These are phyloP conservation scores for Penicillium sp. DNA, from an alignment of 2,329 filamentous ascomycete species.

Conservation along the genomic window DNA sequence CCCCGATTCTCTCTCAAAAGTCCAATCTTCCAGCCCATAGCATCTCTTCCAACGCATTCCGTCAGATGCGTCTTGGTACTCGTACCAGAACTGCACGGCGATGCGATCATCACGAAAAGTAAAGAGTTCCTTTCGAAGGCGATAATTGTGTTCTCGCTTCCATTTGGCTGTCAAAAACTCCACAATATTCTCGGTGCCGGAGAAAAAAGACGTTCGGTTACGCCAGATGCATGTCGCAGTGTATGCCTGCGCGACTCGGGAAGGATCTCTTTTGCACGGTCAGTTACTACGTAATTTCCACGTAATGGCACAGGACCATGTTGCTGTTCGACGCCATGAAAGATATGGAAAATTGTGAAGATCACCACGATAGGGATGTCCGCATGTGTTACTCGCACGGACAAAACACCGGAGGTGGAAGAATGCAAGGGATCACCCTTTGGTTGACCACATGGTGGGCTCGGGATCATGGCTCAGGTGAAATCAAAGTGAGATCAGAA, in stretches of 20 bases:
- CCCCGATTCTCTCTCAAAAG: slow-evolving; percentile 41
- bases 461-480: slow-evolving; percentile 1
- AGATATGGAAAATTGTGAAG: neutral
- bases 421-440: slow-evolving; percentile 22
- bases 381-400: slow-evolving; percentile 14
- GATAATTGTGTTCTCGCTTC: slow-evolving; percentile 66
- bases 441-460: slow-evolving; percentile 14
- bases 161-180: slow-evolving; percentile 69
- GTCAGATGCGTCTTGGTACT: slow-evolving; percentile 64
- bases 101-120: slow-evolving; percentile 70
- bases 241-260: slow-evolving; percentile 65
- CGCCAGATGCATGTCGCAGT: slow-evolving; percentile 75
- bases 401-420: slow-evolving; percentile 11
- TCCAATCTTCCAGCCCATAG: slow-evolving; percentile 64
- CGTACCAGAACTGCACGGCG: slow-evolving; percentile 88
- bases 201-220: slow-evolving; percentile 67
- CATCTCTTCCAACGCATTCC: slow-evolving; percentile 73
- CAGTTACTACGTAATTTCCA: slow-evolving; percentile 15
- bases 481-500: slow-evolving; percentile 8
- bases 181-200: slow-evolving; percentile 63
- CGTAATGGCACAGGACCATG: neutral
- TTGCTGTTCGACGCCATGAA: neutral
- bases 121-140: slow-evolving; percentile 78
- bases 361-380: slow-evolving; percentile 1
- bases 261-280: slow-evolving; percentile 53